Percentiles rank a stretch among this genome's conserved stretches.
Evolutionary conservation across 139 green algal species (phyloP).

Genomic region (Parachlorella kessleri): DNA sequence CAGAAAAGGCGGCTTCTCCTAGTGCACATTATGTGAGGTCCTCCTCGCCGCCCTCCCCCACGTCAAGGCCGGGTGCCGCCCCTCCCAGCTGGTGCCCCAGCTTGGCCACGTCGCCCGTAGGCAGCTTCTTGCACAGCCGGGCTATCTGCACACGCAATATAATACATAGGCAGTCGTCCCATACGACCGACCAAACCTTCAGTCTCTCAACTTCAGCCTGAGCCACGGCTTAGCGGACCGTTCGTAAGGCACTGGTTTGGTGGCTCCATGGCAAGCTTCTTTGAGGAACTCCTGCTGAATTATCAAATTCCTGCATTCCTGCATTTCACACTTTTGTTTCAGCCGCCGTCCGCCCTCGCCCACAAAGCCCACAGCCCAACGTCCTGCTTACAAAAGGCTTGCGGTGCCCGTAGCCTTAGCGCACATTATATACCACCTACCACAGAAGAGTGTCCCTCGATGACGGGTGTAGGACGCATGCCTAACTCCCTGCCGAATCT

Average conservation of each 20-base stretch:
- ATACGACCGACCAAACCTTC: neutral
- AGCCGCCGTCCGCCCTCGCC: neutral
- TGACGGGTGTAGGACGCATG: no score
- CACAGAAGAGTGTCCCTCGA: no score
- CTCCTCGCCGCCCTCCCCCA: conserved; percentile 38
- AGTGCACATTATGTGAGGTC: conserved; percentile 61
- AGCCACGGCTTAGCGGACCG: no score
- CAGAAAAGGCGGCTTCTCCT: no score
- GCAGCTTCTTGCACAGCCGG: conserved; percentile 54
- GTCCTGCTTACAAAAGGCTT: neutral
- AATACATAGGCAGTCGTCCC: neutral
- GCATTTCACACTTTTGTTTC: neutral
- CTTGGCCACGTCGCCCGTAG: conserved; percentile 33
- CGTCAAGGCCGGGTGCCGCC: neutral
- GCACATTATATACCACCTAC: neutral
- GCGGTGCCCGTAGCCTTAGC: neutral
- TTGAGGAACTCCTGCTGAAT: no score
- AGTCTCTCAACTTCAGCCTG: neutral
- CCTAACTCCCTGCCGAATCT: no score
- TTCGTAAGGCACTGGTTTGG: no score
- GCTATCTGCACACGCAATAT: conserved; percentile 31
- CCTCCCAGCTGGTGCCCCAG: conserved; percentile 34
- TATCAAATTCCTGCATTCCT: neutral
- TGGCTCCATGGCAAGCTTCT: no score
- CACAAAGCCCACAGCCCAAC: neutral